These are phyloP conservation scores for Schrenkiella parvula DNA, from an alignment of 345 rosid species.

Conservation along the genomic window DNA sequence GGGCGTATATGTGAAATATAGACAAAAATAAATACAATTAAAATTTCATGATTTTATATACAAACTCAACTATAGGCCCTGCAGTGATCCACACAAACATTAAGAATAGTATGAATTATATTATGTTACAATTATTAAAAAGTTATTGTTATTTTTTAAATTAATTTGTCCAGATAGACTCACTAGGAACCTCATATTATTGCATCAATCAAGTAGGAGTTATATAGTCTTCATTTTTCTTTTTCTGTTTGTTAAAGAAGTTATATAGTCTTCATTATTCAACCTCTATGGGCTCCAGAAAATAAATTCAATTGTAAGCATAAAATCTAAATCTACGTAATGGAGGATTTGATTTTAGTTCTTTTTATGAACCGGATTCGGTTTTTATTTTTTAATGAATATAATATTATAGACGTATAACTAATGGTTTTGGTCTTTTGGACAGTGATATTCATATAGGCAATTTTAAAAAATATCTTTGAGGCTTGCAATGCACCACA, in stretches of 20 bases:
- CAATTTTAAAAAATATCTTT: too few relatives aligned
- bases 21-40: background rate
- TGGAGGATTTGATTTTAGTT: constrained; percentile 1
- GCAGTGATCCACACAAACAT: background rate
- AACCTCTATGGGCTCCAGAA: background rate
- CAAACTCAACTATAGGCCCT: background rate
- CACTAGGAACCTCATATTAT: background rate
- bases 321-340: constrained; percentile 4
- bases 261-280: background rate
- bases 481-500: too few relatives aligned
- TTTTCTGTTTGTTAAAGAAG: too few relatives aligned
- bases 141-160: background rate
- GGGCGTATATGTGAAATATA: background rate
- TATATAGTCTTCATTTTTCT: background rate
- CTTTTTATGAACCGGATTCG: background rate
- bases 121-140: background rate
- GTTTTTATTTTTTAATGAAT: too few relatives aligned
- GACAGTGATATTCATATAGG: too few relatives aligned
- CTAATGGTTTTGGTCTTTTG: background rate
- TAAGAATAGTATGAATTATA: background rate
- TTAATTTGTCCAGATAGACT: constrained; percentile 10
- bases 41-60: background rate
- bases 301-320: background rate
- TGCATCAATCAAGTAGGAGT: constrained; percentile 7
- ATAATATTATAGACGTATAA: background rate